Conservation (phyloP, 2,329 filamentous ascomycete genomes). For the Lojkania enalia region DNA sequence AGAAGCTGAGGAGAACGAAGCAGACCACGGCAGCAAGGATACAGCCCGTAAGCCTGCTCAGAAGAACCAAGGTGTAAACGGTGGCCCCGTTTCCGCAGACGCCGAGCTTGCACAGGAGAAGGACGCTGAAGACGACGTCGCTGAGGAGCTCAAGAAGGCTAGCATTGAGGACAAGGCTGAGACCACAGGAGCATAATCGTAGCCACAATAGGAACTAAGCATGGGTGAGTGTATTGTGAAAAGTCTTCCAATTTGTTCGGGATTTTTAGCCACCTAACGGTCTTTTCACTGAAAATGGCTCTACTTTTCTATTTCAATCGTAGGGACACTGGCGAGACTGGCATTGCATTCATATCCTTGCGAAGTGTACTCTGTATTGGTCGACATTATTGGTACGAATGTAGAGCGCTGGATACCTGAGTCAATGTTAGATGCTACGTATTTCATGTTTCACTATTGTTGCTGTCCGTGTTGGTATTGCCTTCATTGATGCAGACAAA, state of each 20-base stretch:
- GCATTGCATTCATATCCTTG: no score
- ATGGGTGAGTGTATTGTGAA: neutral
- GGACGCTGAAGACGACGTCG: slow-evolving; percentile 61
- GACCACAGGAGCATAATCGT: slow-evolving; percentile 29
- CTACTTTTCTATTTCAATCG: no score
- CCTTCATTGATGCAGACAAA: no score
- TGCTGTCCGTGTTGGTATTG: no score
- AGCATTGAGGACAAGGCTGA: slow-evolving; percentile 58
- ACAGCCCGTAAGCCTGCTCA: slow-evolving; percentile 58
- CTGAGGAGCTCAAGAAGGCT: slow-evolving; percentile 63
- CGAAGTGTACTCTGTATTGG: no score
- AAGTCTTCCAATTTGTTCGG: slow-evolving; percentile 1
- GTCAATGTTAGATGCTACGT: no score
- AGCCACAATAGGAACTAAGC: neutral
- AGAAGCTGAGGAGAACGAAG: slow-evolving; percentile 68
- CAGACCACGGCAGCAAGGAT: slow-evolving; percentile 57
- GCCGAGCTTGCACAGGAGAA: slow-evolving; percentile 61
- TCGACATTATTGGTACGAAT: no score
- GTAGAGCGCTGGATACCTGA: no score
- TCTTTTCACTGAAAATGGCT: no score
- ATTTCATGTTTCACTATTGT: no score
- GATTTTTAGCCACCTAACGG: slow-evolving; percentile 11
- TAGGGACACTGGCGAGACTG: no score
- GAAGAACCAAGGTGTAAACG: slow-evolving; percentile 58
- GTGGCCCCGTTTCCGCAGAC: slow-evolving; percentile 53